Evolutionary conservation across 2,329 filamentous ascomycete genomes (phyloP).

Genomic region (Neofusicoccum kwambonambiense): DNA sequence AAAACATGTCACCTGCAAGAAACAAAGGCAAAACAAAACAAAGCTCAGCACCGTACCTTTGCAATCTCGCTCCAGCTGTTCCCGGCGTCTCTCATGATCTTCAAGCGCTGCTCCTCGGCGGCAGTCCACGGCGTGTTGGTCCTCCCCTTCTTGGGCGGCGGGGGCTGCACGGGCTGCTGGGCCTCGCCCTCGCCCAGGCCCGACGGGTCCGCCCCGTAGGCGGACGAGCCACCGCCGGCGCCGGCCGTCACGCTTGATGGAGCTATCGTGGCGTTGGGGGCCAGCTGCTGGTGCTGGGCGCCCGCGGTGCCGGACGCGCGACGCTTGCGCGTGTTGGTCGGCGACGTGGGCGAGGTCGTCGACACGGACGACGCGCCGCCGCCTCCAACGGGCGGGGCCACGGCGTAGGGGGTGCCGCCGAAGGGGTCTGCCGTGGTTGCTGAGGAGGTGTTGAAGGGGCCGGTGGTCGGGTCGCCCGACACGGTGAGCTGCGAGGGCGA

Average conservation of each 20-base stretch:
- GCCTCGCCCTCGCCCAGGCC: neutral
- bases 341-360: constrained; percentile 1
- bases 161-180: constrained; percentile 24
- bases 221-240: neutral
- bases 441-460: constrained; percentile 3
- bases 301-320: constrained; percentile 35
- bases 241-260: constrained; percentile 5
- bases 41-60: constrained; percentile 60
- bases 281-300: constrained; percentile 28
- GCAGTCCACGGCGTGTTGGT: constrained; percentile 99
- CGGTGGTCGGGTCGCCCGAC: constrained; percentile 21
- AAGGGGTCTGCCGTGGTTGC: constrained; percentile 21
- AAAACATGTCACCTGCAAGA: neutral
- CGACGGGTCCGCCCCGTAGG: constrained; percentile 10
- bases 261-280: constrained; percentile 14
- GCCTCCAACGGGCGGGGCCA: neutral
- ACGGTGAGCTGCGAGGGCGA: constrained; percentile 37
- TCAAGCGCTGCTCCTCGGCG: constrained; percentile 86
- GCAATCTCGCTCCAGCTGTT: constrained; percentile 98
- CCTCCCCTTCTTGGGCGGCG: constrained; percentile 77
- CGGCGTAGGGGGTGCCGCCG: constrained; percentile 3
- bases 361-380: neutral
- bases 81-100: constrained; percentile 89
- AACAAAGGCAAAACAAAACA: neutral
- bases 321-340: constrained; percentile 44